phyloP scores from a whole-genome alignment of 2,329 filamentous ascomycete species.

The Truncatella angustata region DNA sequence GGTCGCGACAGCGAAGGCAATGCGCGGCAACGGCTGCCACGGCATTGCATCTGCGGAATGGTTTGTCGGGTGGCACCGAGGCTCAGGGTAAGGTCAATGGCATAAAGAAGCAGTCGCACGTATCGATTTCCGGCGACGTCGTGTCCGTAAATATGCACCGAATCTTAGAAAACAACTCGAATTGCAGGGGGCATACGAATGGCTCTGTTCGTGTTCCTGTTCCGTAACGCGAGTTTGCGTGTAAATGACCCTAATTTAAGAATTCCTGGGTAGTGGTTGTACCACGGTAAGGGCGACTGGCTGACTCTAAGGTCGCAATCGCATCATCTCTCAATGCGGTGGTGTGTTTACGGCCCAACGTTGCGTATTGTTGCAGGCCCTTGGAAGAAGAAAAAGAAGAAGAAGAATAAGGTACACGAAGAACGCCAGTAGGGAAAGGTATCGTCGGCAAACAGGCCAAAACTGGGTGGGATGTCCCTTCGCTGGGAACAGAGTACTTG shows the following conservation, averaged over 20 bases:
- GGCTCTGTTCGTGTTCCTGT: too few species aligned
- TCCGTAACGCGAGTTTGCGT: background rate
- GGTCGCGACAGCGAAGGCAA: conserved; percentile 95
- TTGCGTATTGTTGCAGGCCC: background rate
- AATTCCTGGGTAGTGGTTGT: background rate
- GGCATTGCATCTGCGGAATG: conserved; percentile 60
- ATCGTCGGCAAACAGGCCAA: background rate
- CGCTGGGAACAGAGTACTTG: background rate
- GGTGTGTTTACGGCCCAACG: background rate
- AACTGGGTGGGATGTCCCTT: background rate
- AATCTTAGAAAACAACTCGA: too few species aligned
- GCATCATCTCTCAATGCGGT: background rate
- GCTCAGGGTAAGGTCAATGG: conserved; percentile 29
- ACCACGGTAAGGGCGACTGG: background rate
- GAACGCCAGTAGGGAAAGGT: background rate
- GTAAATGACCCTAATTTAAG: background rate
- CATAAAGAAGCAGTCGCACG: conserved; percentile 23
- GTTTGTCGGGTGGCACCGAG: conserved; percentile 25
- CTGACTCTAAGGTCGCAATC: background rate
- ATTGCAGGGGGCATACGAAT: too few species aligned
- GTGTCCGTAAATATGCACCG: too few species aligned
- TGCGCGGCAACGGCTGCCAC: conserved; percentile 94
- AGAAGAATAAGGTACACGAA: background rate
- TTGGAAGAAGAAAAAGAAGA: background rate
- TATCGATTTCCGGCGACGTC: background rate